Percentiles rank a stretch among this genome's conserved stretches.
Conservation (phyloP, 495 filamentous ascomycete genomes). For the Penicillium bialowiezense region DNA sequence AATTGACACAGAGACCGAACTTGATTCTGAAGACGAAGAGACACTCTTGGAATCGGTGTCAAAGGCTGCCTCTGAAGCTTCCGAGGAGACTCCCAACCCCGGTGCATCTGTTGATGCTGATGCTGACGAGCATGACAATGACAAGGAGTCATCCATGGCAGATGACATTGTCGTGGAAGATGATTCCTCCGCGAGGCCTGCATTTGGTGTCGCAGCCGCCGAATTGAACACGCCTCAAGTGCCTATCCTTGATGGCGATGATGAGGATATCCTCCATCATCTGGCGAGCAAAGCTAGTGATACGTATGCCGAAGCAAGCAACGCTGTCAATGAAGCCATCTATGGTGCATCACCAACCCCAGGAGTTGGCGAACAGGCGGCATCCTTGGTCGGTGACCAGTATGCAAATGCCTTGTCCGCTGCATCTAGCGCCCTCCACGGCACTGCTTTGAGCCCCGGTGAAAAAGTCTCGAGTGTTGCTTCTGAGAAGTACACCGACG, state of each 20-base stretch:
- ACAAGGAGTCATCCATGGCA: neutral
- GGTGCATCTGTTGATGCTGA: neutral
- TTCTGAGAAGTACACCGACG: conserved; percentile 55
- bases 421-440: conserved; percentile 57
- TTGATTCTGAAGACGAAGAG: conserved; percentile 16
- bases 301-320: conserved; percentile 49
- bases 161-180: conserved; percentile 31
- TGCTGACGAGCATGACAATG: neutral
- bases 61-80: neutral
- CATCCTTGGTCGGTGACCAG: conserved; percentile 51
- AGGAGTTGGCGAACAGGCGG: conserved; percentile 41
- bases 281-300: conserved; percentile 50
- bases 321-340: conserved; percentile 41
- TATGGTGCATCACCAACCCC: conserved; percentile 38
- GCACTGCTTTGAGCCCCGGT: conserved; percentile 47
- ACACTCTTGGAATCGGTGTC: neutral
- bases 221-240: conserved; percentile 14
- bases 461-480: conserved; percentile 51
- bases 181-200: conserved; percentile 1
- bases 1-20: conserved; percentile 24
- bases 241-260: conserved; percentile 48
- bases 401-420: conserved; percentile 56
- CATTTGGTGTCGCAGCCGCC: conserved; percentile 26
- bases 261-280: conserved; percentile 46
- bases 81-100: neutral